Evolutionary conservation across 805 yeast species (phyloP).

Genomic region (Pichia exigua): DNA sequence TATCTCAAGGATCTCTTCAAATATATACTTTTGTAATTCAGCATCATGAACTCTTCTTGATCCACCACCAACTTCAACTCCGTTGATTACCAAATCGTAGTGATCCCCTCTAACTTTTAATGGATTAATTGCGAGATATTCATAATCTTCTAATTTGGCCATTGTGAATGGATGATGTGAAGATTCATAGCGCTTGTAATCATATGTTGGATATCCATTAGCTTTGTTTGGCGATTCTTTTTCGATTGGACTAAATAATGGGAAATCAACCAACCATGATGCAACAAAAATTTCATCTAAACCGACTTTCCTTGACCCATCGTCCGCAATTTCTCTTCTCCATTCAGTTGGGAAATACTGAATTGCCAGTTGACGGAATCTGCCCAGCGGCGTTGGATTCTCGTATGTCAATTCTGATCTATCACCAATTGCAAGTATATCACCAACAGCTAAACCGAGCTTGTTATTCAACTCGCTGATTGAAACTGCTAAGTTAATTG

Average conservation of each 20-base stretch:
- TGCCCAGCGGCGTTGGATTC: constrained; percentile 92
- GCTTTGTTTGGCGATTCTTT: constrained; percentile 9
- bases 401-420: constrained; percentile 67
- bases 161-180: constrained; percentile 98
- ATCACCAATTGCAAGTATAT: constrained; percentile 71
- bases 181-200: constrained; percentile 41
- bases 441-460: constrained; percentile 53
- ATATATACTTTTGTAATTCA: constrained; percentile 62
- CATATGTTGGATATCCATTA: constrained; percentile 53
- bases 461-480: constrained; percentile 20
- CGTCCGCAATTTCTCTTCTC: constrained; percentile 32
- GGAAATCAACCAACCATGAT: constrained; percentile 88
- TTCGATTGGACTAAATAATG: constrained; percentile 77
- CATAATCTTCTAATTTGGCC: constrained; percentile 67
- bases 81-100: constrained; percentile 88
- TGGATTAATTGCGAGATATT: constrained; percentile 45
- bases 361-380: constrained; percentile 69
- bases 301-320: constrained; percentile 11
- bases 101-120: constrained; percentile 76
- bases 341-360: constrained; percentile 43
- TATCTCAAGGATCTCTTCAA: constrained; percentile 57
- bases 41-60: constrained; percentile 91
- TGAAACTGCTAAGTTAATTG: constrained; percentile 8
- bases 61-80: constrained; percentile 96
- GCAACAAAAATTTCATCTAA: constrained; percentile 43